Conservation (phyloP, 768 basidiomycete genomes). For the Russula compacta region DNA sequence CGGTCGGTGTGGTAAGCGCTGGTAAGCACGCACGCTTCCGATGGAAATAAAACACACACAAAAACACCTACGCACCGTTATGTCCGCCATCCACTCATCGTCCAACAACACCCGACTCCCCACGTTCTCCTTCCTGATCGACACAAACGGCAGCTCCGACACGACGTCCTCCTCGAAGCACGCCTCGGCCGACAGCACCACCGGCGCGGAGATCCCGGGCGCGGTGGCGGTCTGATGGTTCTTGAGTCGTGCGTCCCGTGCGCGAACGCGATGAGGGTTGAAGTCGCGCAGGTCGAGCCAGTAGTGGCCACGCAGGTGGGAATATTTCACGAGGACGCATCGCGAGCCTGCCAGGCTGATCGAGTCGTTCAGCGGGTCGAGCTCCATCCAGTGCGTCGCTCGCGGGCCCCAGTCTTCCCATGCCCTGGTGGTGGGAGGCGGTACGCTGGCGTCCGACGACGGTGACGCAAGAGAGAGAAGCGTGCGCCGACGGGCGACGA, state of each 20-base stretch:
- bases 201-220: not conserved
- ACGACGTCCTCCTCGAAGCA: slow-evolving; percentile 14
- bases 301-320: slow-evolving; percentile 2
- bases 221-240: not conserved
- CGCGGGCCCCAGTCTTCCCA: slow-evolving; percentile 16
- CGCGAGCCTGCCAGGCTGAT: slow-evolving; percentile 14
- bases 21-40: not conserved
- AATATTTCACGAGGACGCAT: slow-evolving; percentile 10
- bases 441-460: not conserved
- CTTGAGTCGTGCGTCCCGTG: not conserved
- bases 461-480: slow-evolving; percentile 4
- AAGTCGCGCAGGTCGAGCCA: slow-evolving; percentile 11
- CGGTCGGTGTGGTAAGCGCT: too few species aligned
- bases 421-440: not conserved
- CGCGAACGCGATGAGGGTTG: slow-evolving; percentile 6
- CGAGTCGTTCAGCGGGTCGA: slow-evolving; percentile 9
- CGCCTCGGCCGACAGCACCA: not conserved
- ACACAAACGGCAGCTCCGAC: slow-evolving; percentile 9
- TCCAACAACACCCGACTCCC: slow-evolving; percentile 4
- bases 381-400: slow-evolving; percentile 13
- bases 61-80: not conserved
- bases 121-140: slow-evolving; percentile 10
- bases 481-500: slow-evolving; percentile 1
- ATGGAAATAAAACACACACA: not conserved
- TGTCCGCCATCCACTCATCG: slow-evolving; percentile 13